A percentile compares a stretch with the other conserved stretches of the same genome.
Conservation (phyloP, 1,284 basidiomycete genomes). For the Ustilago crameri region DNA sequence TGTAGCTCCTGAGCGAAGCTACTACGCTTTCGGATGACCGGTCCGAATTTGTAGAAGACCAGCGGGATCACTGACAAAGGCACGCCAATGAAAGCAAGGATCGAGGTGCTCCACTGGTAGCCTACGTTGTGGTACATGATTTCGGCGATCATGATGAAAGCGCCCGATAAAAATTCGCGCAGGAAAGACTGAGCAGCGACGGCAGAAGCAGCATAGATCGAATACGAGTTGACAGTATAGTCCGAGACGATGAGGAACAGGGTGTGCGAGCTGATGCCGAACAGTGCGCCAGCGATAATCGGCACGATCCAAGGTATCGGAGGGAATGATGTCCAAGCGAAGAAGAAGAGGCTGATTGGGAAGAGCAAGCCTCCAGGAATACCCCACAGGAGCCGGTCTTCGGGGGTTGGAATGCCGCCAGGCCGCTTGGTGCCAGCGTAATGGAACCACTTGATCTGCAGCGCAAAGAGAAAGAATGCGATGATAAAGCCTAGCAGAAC, state of each 20-base stretch:
- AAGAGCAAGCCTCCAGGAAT: slow-evolving; percentile 43
- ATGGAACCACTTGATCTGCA: slow-evolving; percentile 36
- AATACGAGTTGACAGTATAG: slow-evolving; percentile 54
- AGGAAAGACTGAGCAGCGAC: slow-evolving; percentile 56
- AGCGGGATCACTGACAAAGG: slow-evolving; percentile 52
- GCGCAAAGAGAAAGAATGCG: slow-evolving; percentile 37
- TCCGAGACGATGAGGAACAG: slow-evolving; percentile 60
- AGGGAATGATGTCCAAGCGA: slow-evolving; percentile 59
- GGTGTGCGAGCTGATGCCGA: slow-evolving; percentile 55
- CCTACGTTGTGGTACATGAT: slow-evolving; percentile 52
- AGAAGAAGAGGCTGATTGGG: slow-evolving; percentile 54
- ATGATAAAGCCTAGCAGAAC: slow-evolving; percentile 48
- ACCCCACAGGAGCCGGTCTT: slow-evolving; percentile 48
- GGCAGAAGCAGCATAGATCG: slow-evolving; percentile 55
- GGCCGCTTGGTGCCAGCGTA: slow-evolving; percentile 36
- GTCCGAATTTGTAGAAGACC: slow-evolving; percentile 54
- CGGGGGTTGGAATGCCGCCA: slow-evolving; percentile 33
- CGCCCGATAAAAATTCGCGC: slow-evolving; percentile 50
- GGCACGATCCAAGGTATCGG: slow-evolving; percentile 56
- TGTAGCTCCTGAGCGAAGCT: slow-evolving; percentile 54
- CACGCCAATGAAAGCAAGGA: slow-evolving; percentile 53
- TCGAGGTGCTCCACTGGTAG: slow-evolving; percentile 52
- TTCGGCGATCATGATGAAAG: slow-evolving; percentile 48
- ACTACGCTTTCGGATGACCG: slow-evolving; percentile 44
- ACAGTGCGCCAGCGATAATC: slow-evolving; percentile 43